Evolutionary conservation across 1,284 basidiomycete species (phyloP).

Genomic region (Porphyrellus sp.): DNA sequence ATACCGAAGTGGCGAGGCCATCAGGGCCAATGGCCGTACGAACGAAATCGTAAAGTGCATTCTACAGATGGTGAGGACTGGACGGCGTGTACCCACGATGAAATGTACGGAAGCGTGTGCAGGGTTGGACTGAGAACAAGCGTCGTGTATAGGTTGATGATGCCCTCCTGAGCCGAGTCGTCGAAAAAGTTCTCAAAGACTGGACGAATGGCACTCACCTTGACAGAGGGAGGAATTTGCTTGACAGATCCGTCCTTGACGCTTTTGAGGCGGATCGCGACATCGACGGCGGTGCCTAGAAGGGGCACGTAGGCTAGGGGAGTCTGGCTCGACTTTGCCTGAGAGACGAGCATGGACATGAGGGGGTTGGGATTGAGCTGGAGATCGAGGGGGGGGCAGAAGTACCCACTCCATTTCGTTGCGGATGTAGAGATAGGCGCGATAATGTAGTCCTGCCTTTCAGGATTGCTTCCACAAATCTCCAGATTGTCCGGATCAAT

Average conservation of each 20-base stretch:
- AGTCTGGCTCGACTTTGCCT: slow-evolving; percentile 47
- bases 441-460: slow-evolving; percentile 74
- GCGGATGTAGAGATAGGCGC: slow-evolving; percentile 54
- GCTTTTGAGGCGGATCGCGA: slow-evolving; percentile 58
- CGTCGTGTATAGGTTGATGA: slow-evolving; percentile 51
- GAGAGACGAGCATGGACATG: slow-evolving; percentile 48
- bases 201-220: slow-evolving; percentile 10
- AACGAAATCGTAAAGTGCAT: slow-evolving; percentile 61
- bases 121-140: slow-evolving; percentile 56
- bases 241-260: slow-evolving; percentile 41
- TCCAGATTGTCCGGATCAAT: slow-evolving; percentile 50
- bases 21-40: slow-evolving; percentile 45
- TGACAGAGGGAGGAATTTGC: slow-evolving; percentile 20
- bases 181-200: neutral
- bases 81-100: slow-evolving; percentile 2
- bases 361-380: slow-evolving; percentile 47
- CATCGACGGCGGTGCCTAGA: slow-evolving; percentile 59
- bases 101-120: slow-evolving; percentile 47
- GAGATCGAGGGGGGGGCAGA: slow-evolving; percentile 61
- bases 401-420: slow-evolving; percentile 61
- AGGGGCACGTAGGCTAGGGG: slow-evolving; percentile 52
- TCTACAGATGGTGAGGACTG: slow-evolving; percentile 32
- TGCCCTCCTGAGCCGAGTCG: slow-evolving; percentile 41
- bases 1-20: slow-evolving; percentile 50
- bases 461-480: slow-evolving; percentile 68